phyloP scores from a whole-genome alignment of 805 yeast genomes.

The Pichia deserticola region DNA sequence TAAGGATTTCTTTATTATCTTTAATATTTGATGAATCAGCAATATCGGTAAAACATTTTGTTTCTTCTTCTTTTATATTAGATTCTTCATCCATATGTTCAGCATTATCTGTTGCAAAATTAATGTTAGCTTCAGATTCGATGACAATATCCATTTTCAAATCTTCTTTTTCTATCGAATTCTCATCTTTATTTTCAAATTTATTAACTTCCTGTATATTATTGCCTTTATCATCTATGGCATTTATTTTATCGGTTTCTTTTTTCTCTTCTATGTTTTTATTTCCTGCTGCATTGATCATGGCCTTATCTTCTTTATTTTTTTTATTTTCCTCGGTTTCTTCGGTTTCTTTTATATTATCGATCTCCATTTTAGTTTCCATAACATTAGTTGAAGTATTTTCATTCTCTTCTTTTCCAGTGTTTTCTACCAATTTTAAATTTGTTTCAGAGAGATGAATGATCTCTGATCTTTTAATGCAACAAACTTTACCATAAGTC shows the following conservation, averaged over 20 bases:
- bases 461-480: constrained; percentile 49
- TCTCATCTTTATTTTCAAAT: neutral
- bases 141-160: too few relatives aligned
- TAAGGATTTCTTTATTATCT: neutral
- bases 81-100: too few relatives aligned
- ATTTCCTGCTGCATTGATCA: too few relatives aligned
- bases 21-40: neutral
- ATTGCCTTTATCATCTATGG: neutral
- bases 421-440: neutral
- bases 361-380: too few relatives aligned
- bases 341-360: neutral
- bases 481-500: constrained; percentile 62
- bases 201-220: neutral
- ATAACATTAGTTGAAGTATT: too few relatives aligned
- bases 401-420: neutral
- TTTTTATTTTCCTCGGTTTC: neutral
- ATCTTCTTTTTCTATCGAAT: neutral
- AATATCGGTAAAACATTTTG: neutral
- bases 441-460: constrained; percentile 14
- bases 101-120: too few relatives aligned
- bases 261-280: too few relatives aligned
- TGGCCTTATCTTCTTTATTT: neutral
- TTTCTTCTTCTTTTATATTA: too few relatives aligned
- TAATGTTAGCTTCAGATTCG: too few relatives aligned
- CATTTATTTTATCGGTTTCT: too few relatives aligned